Conservation (phyloP, 202 grass and related monocot species). For the Musa balbisiana region DNA sequence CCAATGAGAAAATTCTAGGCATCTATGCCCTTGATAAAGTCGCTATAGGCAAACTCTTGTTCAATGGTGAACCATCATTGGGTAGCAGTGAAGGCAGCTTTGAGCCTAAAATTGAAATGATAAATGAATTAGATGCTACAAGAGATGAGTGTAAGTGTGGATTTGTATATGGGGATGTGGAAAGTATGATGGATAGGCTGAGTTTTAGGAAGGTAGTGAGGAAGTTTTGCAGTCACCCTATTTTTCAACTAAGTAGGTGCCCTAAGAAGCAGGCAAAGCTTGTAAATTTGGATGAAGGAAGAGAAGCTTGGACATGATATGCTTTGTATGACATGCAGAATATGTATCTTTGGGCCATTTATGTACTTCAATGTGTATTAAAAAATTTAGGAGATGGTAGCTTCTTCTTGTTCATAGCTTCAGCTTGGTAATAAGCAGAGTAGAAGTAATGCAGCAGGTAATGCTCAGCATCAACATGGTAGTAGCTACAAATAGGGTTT, state of each 20-base stretch:
- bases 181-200: slow-evolving; percentile 57
- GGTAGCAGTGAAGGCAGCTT: slow-evolving; percentile 21
- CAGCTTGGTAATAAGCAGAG: neutral
- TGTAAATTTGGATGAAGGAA: slow-evolving; percentile 52
- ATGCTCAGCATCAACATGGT: neutral
- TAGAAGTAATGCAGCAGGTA: neutral
- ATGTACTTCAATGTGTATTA: neutral
- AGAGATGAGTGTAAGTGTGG: slow-evolving; percentile 32
- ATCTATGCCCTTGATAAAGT: slow-evolving; percentile 43
- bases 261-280: slow-evolving; percentile 63
- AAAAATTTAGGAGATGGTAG: neutral
- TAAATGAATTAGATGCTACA: slow-evolving; percentile 24
- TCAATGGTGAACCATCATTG: slow-evolving; percentile 31
- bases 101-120: slow-evolving; percentile 12
- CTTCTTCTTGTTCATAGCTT: neutral
- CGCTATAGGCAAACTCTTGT: slow-evolving; percentile 61
- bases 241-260: slow-evolving; percentile 69
- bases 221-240: slow-evolving; percentile 64
- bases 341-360: neutral
- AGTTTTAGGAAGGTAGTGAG: slow-evolving; percentile 79
- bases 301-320: slow-evolving; percentile 52
- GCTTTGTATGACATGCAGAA: slow-evolving; percentile 22
- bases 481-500: too few relatives aligned
- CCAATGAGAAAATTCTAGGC: slow-evolving; percentile 25
- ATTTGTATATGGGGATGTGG: slow-evolving; percentile 35